Percentiles rank a stretch among this genome's conserved stretches.
Evolutionary conservation across 2,329 filamentous ascomycete species (phyloP).

Genomic region (Botrytis byssoidea): DNA sequence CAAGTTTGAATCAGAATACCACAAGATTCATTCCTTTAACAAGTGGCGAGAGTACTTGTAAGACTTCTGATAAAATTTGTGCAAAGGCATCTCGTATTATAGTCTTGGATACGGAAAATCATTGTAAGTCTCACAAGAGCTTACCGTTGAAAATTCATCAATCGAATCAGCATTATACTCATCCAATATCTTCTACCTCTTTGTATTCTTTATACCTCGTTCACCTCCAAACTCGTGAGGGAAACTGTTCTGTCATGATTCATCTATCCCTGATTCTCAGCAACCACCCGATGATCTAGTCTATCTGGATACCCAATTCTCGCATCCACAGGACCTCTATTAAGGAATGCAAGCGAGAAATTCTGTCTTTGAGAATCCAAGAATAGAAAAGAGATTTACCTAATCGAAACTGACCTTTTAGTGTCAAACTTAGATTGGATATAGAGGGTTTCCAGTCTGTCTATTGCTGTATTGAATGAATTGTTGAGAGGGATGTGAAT

Average conservation of each 20-base stretch:
- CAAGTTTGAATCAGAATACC: neutral
- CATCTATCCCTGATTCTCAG: no score
- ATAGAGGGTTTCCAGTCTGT: neutral
- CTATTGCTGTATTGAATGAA: neutral
- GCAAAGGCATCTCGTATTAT: neutral
- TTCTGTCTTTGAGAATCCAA: neutral
- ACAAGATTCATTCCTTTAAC: no score
- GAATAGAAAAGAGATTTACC: accelerated
- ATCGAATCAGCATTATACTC: accelerated
- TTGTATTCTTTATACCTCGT: neutral
- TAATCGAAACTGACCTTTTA: neutral
- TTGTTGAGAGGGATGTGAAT: neutral
- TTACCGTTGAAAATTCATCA: neutral
- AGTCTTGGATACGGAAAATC: neutral
- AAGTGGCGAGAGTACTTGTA: accelerated
- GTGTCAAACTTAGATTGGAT: neutral
- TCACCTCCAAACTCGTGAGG: neutral
- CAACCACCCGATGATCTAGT: accelerated
- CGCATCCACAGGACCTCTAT: neutral
- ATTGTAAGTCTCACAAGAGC: neutral
- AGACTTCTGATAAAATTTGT: neutral
- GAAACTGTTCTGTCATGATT: neutral
- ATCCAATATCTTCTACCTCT: neutral
- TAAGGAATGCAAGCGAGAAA: neutral
- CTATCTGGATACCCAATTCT: accelerated